A percentile compares a stretch with the other conserved stretches of the same genome.
These are phyloP conservation scores for Tulasnella sp. DNA, from an alignment of 768 basidiomycete genomes.

Conservation along the genomic window DNA sequence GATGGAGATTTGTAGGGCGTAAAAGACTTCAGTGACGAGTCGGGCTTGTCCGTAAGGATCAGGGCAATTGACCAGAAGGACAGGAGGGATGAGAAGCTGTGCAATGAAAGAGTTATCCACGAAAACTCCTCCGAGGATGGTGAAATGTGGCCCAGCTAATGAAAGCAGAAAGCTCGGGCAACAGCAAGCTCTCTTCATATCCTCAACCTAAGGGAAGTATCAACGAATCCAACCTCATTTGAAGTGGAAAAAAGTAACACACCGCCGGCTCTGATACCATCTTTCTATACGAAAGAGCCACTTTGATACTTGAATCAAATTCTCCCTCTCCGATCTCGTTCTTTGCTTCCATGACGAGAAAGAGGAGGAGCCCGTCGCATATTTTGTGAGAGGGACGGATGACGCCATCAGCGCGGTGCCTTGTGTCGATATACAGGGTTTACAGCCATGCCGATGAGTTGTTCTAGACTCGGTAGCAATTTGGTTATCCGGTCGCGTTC, in stretches of 20 bases:
- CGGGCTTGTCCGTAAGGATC: background rate
- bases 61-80: background rate
- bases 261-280: background rate
- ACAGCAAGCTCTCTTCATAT: constrained; percentile 17
- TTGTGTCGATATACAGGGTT: too few relatives aligned
- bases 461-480: too few relatives aligned
- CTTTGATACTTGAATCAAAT: constrained; percentile 7
- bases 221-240: background rate
- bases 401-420: background rate
- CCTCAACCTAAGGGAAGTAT: background rate
- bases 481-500: too few relatives aligned
- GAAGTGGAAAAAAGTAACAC: background rate
- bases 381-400: background rate
- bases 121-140: constrained; percentile 26
- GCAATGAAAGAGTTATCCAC: constrained; percentile 23
- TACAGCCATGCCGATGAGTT: too few relatives aligned
- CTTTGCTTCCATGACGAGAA: constrained; percentile 1
- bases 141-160: constrained; percentile 24
- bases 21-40: background rate
- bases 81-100: constrained; percentile 26
- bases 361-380: background rate
- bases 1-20: background rate
- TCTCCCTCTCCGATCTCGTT: constrained; percentile 10
- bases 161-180: constrained; percentile 26
- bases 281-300: background rate